phyloP scores from a whole-genome alignment of 78 protist species.

The Dictyostelium capitatum region DNA sequence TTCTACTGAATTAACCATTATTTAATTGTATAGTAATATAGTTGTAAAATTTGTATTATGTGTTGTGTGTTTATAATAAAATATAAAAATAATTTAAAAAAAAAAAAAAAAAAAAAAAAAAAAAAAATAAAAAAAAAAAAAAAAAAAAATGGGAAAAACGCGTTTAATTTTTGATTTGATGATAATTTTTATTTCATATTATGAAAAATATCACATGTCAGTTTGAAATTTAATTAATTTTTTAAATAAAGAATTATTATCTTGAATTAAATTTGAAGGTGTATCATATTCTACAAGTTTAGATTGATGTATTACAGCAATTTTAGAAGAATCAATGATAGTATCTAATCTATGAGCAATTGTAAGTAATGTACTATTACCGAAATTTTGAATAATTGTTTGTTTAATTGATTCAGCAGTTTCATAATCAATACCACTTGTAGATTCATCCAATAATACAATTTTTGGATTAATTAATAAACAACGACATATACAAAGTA shows the following conservation, averaged over 20 bases:
- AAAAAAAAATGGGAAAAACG: no score
- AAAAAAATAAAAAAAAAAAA: no score
- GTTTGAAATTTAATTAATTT: neutral
- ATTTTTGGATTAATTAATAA: slow-evolving; percentile 86
- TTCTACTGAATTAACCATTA: no score
- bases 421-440: slow-evolving; percentile 92
- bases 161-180: no score
- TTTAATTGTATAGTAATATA: no score
- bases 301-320: slow-evolving; percentile 66
- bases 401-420: slow-evolving; percentile 92
- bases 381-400: slow-evolving; percentile 76
- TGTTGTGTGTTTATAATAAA: no score
- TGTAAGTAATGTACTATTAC: slow-evolving; percentile 88
- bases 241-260: neutral
- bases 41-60: no score
- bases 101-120: no score
- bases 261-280: neutral
- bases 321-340: slow-evolving; percentile 50
- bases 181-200: no score
- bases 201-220: no score
- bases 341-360: slow-evolving; percentile 98
- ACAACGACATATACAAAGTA: slow-evolving; percentile 97
- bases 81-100: no score
- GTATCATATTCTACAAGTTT: slow-evolving; percentile 82
- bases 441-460: slow-evolving; percentile 96